phyloP scores from a whole-genome alignment of 768 basidiomycete species.

The Candolleomyces eurysporus region DNA sequence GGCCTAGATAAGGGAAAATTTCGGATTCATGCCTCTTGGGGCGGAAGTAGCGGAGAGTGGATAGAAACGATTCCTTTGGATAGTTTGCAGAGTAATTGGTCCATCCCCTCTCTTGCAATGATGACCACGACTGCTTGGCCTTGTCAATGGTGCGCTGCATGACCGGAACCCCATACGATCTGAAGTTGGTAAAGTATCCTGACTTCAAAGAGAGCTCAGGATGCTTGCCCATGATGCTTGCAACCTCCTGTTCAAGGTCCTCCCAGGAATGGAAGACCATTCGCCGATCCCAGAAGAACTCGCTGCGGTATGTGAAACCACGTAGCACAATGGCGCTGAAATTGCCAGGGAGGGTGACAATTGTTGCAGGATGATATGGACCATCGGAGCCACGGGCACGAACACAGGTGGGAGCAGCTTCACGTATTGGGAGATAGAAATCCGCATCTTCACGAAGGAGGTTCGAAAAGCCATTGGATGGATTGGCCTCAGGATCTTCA shows the following conservation, averaged over 20 bases:
- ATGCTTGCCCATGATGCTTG: neutral
- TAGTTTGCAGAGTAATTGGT: neutral
- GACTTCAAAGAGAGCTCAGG: neutral
- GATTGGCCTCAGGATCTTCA: neutral
- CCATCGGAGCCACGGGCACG: neutral
- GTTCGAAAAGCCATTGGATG: neutral
- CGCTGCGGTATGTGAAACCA: slow-evolving; percentile 2
- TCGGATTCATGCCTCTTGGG: neutral
- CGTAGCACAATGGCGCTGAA: slow-evolving; percentile 9
- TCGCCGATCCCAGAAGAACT: neutral
- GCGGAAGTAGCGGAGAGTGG: neutral
- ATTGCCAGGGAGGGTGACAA: neutral
- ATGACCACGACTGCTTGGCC: neutral
- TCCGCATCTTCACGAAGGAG: neutral
- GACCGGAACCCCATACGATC: too few species aligned
- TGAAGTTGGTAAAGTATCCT: too few species aligned
- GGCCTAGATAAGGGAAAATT: neutral
- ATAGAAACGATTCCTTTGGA: neutral
- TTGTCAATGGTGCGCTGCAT: too few species aligned
- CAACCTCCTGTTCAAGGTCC: neutral
- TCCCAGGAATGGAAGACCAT: neutral
- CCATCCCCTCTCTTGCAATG: neutral
- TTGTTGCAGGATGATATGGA: neutral
- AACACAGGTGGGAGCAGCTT: slow-evolving; percentile 1
- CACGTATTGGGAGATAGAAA: slow-evolving; percentile 5